Evolutionary conservation across 192 early-diverging fungal species (phyloP), one percentile per base, ranked within the genome.

Genomic region (Lobosporangium transversale): DNA sequence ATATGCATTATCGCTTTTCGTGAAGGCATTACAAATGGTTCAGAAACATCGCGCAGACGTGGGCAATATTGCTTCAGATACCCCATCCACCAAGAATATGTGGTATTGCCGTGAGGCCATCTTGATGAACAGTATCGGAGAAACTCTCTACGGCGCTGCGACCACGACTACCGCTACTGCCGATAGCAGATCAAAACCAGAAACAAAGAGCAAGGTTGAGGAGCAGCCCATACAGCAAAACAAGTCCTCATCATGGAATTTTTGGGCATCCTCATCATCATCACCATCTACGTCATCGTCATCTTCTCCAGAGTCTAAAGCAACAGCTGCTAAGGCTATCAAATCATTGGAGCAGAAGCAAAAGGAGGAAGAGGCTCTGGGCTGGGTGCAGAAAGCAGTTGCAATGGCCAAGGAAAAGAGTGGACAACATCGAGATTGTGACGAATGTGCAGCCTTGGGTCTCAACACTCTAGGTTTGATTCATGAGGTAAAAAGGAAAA

Each of bases 301-400:
- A 44, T 11, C 14, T 1, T 26, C 57, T 10, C 15, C 56, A 26
- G 37, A 29, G 10, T 31, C 45, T 6, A 6, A 20, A 55, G 0
- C 45, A 24, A 18, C 65, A 52, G 53, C 23, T 5, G 17, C 17
- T 0, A 2, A 37, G 17, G 9, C 31, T 14, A 20, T 40, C 42
- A 52, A 58, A 32, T 51, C 62, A 15, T 18, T 35, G 23, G 57
- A 75, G 1, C 58, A 66, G 37, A 29, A 4, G n/a, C 57, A 76
- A 15, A 83, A 86, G 52, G 26, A 70, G 21, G 81, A 88, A 17
- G 84, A 84, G 23, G 85, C 85, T 3, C 44, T 88, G 32, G 86
- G 86, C 3, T 88, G 86, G 86, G 69, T 84, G 47, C 86, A 88
- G 29, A 74, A 79, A 55, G 71, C 85, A 3, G 64, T 88, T 29